A percentile compares a stretch with the other conserved stretches of the same genome.
Evolutionary conservation across 1,139 yeast genomes (phyloP).

Genomic region (Scheffersomyces stambukii): DNA sequence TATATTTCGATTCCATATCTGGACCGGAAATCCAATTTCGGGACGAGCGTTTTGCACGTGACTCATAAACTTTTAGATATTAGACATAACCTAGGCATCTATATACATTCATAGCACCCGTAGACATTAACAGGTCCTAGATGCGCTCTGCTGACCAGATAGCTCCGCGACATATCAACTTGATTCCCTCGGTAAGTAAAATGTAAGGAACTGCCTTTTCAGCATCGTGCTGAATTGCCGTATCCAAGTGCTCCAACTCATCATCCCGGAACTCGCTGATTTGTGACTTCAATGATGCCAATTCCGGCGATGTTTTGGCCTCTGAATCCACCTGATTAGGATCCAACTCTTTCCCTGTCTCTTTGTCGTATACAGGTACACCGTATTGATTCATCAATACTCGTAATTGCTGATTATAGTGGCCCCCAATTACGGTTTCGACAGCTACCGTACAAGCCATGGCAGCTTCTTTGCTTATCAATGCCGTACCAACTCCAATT

Average conservation of each 20-base stretch:
- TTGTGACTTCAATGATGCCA: conserved; percentile 52
- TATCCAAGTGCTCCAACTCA: conserved; percentile 91
- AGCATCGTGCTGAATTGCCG: conserved; percentile 89
- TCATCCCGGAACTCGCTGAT: conserved; percentile 86
- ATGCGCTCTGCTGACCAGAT: conserved; percentile 88
- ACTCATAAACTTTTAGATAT: no score
- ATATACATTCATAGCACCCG: no score
- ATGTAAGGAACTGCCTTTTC: conserved; percentile 90
- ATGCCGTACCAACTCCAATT: conserved; percentile 83
- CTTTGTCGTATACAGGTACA: conserved; percentile 41
- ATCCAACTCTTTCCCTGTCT: conserved; percentile 29
- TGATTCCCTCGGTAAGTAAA: conserved; percentile 82
- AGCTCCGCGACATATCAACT: conserved; percentile 78
- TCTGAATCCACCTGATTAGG: conserved; percentile 20
- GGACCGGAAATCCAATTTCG: no score
- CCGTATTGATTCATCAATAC: conserved; percentile 61
- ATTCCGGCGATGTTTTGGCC: conserved; percentile 47
- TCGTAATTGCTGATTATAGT: conserved; percentile 86
- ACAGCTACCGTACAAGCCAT: conserved; percentile 99
- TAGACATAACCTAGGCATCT: no score
- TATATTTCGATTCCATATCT: no score
- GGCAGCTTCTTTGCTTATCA: conserved; percentile 90
- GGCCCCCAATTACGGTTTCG: conserved; percentile 96
- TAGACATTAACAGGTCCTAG: conserved; percentile 15
- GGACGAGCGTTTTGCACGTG: no score